A percentile compares a stretch with the other conserved stretches of the same genome.
Evolutionary conservation across 371 early-diverging fungal genomes (phyloP).

Genomic region (Circinella umbellata): DNA sequence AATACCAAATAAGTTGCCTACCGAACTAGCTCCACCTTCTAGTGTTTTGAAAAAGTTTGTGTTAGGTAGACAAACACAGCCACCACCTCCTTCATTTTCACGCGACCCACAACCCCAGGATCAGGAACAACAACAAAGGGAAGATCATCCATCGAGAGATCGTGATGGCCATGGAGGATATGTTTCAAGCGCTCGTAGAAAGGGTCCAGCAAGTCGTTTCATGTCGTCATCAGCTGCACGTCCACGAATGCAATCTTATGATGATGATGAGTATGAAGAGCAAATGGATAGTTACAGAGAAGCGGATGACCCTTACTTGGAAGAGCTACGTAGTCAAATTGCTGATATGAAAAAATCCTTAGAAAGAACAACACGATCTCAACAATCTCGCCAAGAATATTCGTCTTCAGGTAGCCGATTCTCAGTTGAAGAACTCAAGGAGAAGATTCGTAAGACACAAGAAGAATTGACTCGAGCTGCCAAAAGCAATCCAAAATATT

Average conservation of each 20-base stretch:
- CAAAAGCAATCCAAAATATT: constrained; percentile 34
- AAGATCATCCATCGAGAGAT: constrained; percentile 15
- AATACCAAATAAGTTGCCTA: constrained; percentile 78
- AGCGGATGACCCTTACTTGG: constrained; percentile 23
- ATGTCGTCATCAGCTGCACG: constrained; percentile 12
- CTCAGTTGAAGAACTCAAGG: constrained; percentile 52
- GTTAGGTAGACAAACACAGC: constrained; percentile 38
- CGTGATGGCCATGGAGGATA: constrained; percentile 45
- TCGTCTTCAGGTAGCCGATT: constrained; percentile 20
- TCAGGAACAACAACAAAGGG: constrained; percentile 7
- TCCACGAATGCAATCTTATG: constrained; percentile 14
- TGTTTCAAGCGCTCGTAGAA: constrained; percentile 60
- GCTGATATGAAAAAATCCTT: constrained; percentile 46
- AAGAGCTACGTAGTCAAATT: constrained; percentile 55
- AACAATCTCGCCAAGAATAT: not conserved
- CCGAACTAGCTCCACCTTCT: constrained; percentile 82
- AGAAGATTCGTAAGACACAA: constrained; percentile 45
- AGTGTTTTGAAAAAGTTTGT: constrained; percentile 65
- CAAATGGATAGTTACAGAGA: constrained; percentile 4
- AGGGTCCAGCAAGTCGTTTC: constrained; percentile 24
- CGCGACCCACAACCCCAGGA: constrained; percentile 1
- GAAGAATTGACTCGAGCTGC: constrained; percentile 32
- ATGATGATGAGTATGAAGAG: constrained; percentile 18
- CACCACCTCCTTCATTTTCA: constrained; percentile 17
- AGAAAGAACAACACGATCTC: constrained; percentile 16